Base-by-base conservation (phyloP, 2,329 filamentous ascomycete species). In the Trichoderma sp. region DNA sequence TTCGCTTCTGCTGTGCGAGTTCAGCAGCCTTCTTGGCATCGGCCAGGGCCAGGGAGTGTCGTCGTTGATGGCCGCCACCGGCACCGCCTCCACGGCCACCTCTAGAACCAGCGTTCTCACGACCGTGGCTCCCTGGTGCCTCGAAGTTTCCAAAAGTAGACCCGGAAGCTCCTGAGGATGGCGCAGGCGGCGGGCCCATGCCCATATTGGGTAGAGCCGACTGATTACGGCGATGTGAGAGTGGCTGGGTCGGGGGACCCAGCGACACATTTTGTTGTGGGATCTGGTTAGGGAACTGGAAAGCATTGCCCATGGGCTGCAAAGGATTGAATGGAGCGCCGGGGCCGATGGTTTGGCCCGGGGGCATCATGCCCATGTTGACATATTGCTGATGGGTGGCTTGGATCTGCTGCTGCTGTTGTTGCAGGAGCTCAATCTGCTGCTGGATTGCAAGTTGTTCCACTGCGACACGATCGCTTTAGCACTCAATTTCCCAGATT, bases 1-100 rank as follows among this genome's bases (percentile, higher is more conserved):
- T 97, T 82, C 95, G 89, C 85, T 98, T 98, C 86, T 97, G 95
- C 84, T 99, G 96, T 63, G 96, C 96, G 74, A 97, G 84, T 82
- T 99, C 96, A 71, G 96, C 96, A 62, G 96, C 96, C 85, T 98
- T 98, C 84, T 97, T 98, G 64, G 96, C 96, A 82, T 99, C 96
- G 47, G 95, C 93, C 75, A 99, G 86, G 74, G 95, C 96, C 75
- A 99, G 87, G 24, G 96, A 99, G 84, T 99, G 96, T 82, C 96
- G 92, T 80, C 96, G 91, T 82, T 97, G 92, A 81, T 99, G 96
- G 73, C 95, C 95, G 78, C 90, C 88, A 72, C 88, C 91, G 74
- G 90, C 86, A 73, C 89, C 87, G 18, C 79, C 80, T 57, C 92
- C 92, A 78, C 94, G 91, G 74, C 92, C 91, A 77, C 93, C 92